Evolutionary conservation across 768 basidiomycete genomes (phyloP), one percentile per base, ranked within the genome.

Genomic region (Brasilioporus rufonigricans): DNA sequence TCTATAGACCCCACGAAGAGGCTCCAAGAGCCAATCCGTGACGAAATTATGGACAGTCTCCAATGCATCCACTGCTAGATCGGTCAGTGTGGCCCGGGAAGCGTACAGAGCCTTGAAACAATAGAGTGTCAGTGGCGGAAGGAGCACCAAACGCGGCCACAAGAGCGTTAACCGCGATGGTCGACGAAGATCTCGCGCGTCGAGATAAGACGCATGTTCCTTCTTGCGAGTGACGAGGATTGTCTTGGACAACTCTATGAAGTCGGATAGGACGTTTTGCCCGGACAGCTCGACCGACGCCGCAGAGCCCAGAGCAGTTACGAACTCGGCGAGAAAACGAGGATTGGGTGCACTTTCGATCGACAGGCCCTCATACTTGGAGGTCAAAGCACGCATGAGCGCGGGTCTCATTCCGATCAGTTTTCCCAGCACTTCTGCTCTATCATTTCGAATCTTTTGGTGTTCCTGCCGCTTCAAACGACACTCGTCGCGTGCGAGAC

Each of bases 21-120:
- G 96, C 51, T 93, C 90, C 45, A 96, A 71, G 12, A 98, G 76
- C 89, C 93, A 98, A 45, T 85, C 87, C 19, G 79, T 74, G 57
- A 93, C 73, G 66, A 98, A 95, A 0, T 86, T 86, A 23, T 75
- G 74, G 8, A 82, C 62, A 0, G 93, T 94, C 62, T 87, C 83
- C 33, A 76, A 66, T 0, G 83, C 79, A 57, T 91, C 87, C n/a
- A 57, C 55, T 4, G 79, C 77, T 48, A 89, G 73, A 40, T 84
- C 78, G 8, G 72, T 52, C 47, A 94, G 62, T 32, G 80, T 81
- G 11, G 75, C 77, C 26, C 86, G 81, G 6, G 87, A 87, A 6
- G 77, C 74, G 61, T 86, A 89, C 9, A 81, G 66, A 23, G 73
- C 69, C 12, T 78, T 76, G 29, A 79, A 62, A 13, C 76, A 69